These are phyloP conservation scores for Fusarium neocosmosporiellum DNA, from an alignment of 2,329 filamentous ascomycete genomes.

Conservation along the genomic window DNA sequence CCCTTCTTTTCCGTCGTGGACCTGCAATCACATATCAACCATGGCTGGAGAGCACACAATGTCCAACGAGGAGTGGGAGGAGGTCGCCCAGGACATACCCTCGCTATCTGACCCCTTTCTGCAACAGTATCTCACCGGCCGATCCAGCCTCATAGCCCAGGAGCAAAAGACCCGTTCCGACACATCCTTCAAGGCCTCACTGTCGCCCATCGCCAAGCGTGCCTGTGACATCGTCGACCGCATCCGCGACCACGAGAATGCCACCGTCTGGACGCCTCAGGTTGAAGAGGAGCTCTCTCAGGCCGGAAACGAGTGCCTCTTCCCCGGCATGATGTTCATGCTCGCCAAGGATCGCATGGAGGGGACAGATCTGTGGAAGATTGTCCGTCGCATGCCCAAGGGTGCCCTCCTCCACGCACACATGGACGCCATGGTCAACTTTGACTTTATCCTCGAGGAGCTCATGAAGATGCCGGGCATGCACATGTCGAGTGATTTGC, in stretches of 20 bases:
- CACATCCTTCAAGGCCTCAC: slow-evolving; percentile 73
- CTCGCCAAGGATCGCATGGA: slow-evolving; percentile 90
- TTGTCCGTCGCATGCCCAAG: slow-evolving; percentile 89
- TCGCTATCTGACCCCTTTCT: slow-evolving; percentile 77
- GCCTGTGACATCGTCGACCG: slow-evolving; percentile 83
- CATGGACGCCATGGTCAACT: slow-evolving; percentile 90
- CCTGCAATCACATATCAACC: not conserved
- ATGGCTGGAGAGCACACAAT: slow-evolving; percentile 51
- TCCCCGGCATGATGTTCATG: slow-evolving; percentile 94
- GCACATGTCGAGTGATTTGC: slow-evolving; percentile 71
- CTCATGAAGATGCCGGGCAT: slow-evolving; percentile 79
- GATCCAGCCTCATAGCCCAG: slow-evolving; percentile 79
- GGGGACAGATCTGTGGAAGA: slow-evolving; percentile 84
- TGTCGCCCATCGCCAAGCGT: slow-evolving; percentile 82
- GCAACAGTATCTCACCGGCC: slow-evolving; percentile 81
- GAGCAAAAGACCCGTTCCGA: slow-evolving; percentile 87
- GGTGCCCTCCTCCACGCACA: slow-evolving; percentile 88
- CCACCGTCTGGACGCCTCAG: slow-evolving; percentile 79
- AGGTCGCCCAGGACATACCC: slow-evolving; percentile 67
- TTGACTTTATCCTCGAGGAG: slow-evolving; percentile 80
- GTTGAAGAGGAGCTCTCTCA: slow-evolving; percentile 77
- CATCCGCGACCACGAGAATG: slow-evolving; percentile 82
- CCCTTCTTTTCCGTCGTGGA: not conserved
- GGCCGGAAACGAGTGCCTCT: slow-evolving; percentile 71
- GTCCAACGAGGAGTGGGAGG: slow-evolving; percentile 69